Percentiles rank a stretch among this genome's conserved stretches.
phyloP scores from a whole-genome alignment of 768 basidiomycete genomes.

The Amanita jacksonii region DNA sequence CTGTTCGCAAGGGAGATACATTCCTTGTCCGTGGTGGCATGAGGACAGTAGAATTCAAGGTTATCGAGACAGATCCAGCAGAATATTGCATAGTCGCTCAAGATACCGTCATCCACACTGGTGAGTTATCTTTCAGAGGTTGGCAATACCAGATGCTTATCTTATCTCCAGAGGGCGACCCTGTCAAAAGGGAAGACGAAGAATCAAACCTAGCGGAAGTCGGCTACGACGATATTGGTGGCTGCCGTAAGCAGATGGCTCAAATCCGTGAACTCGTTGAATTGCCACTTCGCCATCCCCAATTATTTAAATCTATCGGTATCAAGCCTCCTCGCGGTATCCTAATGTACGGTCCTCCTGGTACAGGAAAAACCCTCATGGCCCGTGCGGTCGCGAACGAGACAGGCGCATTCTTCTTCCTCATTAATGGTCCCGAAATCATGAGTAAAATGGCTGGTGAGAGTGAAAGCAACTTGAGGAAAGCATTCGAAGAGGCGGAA shows the following conservation, averaged over 20 bases:
- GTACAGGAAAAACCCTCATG: slow-evolving; percentile 99
- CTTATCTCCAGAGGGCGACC: slow-evolving; percentile 73
- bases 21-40: slow-evolving; percentile 99
- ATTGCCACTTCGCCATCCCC: slow-evolving; percentile 94
- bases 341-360: slow-evolving; percentile 96
- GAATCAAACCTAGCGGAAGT: slow-evolving; percentile 95
- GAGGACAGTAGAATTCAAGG: slow-evolving; percentile 98
- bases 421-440: slow-evolving; percentile 99
- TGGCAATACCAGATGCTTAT: slow-evolving; percentile 11
- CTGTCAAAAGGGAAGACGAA: slow-evolving; percentile 97
- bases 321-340: slow-evolving; percentile 99
- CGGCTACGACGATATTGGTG: slow-evolving; percentile 98
- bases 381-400: slow-evolving; percentile 99
- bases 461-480: slow-evolving; percentile 92
- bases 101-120: slow-evolving; percentile 95
- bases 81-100: slow-evolving; percentile 99
- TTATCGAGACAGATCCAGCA: slow-evolving; percentile 95
- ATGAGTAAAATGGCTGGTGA: slow-evolving; percentile 99
- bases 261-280: slow-evolving; percentile 99
- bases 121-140: slow-evolving; percentile 24
- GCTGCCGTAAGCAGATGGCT: slow-evolving; percentile 98
- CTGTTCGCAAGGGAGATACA: slow-evolving; percentile 94
- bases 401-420: slow-evolving; percentile 99
- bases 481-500: slow-evolving; percentile 99
- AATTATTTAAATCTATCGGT: slow-evolving; percentile 99